phyloP scores from a whole-genome alignment of 176 grass and related monocot genomes.

The Raddia guianensis region DNA sequence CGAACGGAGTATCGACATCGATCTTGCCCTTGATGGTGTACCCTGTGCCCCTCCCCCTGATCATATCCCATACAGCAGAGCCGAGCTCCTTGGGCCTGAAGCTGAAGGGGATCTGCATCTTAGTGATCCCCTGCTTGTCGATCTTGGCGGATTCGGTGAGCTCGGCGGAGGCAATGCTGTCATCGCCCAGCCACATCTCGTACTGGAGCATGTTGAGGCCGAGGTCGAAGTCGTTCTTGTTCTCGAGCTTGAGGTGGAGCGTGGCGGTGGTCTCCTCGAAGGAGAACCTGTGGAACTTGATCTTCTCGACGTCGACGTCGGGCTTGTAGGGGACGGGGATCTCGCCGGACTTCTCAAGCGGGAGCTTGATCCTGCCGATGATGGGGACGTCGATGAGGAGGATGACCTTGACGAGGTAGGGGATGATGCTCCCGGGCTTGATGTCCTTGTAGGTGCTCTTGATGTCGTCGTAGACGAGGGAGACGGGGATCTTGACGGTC shows the following conservation, averaged over 20 bases:
- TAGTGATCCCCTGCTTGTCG: constrained; percentile 81
- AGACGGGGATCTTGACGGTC: constrained; percentile 90
- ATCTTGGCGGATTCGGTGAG: constrained; percentile 65
- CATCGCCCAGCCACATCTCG: constrained; percentile 86
- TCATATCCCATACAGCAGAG: constrained; percentile 95
- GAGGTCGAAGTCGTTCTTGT: constrained; percentile 96
- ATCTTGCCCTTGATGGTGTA: constrained; percentile 93
- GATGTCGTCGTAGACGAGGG: constrained; percentile 84
- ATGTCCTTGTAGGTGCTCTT: constrained; percentile 79
- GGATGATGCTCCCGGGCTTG: constrained; percentile 90
- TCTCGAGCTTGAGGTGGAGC: constrained; percentile 88
- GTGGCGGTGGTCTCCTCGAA: constrained; percentile 88
- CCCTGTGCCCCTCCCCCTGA: constrained; percentile 76
- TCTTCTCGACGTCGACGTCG: constrained; percentile 89
- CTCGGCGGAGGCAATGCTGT: constrained; percentile 72
- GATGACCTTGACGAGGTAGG: constrained; percentile 73
- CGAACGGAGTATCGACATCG: constrained; percentile 89
- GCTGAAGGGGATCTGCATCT: constrained; percentile 77
- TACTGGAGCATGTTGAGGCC: constrained; percentile 78
- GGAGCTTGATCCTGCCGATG: constrained; percentile 80
- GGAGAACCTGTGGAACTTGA: constrained; percentile 87
- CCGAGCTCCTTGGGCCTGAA: constrained; percentile 96
- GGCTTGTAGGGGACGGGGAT: constrained; percentile 94
- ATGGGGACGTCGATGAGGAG: constrained; percentile 89
- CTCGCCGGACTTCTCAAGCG: constrained; percentile 80